Evolutionary conservation across 1,139 yeast genomes (phyloP).

Genomic region (Meyerozyma carpophila): DNA sequence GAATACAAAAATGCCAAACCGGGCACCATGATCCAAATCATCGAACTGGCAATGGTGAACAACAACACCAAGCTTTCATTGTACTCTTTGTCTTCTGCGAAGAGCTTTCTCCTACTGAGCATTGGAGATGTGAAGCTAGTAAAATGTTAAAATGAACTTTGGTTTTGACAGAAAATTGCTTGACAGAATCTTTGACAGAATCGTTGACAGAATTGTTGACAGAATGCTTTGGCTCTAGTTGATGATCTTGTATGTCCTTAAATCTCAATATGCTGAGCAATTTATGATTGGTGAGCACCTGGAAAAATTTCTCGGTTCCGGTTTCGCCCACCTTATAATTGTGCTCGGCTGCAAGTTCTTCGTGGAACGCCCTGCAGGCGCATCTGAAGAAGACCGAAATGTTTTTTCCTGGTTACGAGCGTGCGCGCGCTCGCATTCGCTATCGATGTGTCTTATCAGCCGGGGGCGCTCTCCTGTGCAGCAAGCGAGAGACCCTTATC

Average conservation of each 20-base stretch:
- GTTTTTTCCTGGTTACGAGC: neutral
- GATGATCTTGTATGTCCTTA: no score
- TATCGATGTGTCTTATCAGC: neutral
- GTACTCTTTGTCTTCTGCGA: slow-evolving; percentile 36
- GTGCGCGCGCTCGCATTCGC: slow-evolving; percentile 1
- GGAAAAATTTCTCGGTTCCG: neutral
- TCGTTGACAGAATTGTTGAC: neutral
- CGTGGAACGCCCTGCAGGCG: slow-evolving; percentile 1
- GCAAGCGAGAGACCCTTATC: neutral
- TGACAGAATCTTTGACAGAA: no score
- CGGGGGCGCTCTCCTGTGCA: neutral
- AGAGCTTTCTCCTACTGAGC: slow-evolving; percentile 24
- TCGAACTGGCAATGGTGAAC: slow-evolving; percentile 55
- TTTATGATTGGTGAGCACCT: neutral
- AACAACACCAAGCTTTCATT: slow-evolving; percentile 40
- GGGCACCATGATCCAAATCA: slow-evolving; percentile 90
- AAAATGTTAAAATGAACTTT: neutral
- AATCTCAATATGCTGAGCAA: no score
- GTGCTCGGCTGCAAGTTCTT: neutral
- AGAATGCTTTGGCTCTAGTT: neutral
- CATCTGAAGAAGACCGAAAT: neutral
- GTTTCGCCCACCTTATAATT: neutral
- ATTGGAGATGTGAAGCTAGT: slow-evolving; percentile 1
- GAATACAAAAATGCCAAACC: slow-evolving; percentile 91
- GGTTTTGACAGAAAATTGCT: no score